phyloP scores from a whole-genome alignment of 352 stramenopile species.

The Globisporangium spiculum region DNA sequence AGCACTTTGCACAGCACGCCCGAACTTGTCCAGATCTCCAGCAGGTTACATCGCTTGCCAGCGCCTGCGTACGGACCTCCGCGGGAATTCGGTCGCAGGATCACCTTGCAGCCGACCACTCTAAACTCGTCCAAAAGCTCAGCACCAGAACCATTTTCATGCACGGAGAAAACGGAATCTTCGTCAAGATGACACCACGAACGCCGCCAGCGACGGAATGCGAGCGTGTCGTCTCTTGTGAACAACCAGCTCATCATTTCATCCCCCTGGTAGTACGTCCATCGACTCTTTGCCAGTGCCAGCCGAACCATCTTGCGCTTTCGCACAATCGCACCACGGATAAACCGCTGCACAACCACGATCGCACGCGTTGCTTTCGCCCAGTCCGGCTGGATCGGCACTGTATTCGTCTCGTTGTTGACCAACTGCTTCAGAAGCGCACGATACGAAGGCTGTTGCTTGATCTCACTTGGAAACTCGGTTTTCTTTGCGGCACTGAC shows the following conservation, averaged over 20 bases:
- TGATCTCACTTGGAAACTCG: conserved; percentile 17
- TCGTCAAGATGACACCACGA: conserved; percentile 80
- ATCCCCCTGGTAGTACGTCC: conserved; percentile 51
- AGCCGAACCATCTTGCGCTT: conserved; percentile 62
- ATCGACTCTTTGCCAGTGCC: conserved; percentile 51
- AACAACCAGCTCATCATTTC: conserved; percentile 85
- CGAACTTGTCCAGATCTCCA: conserved; percentile 57
- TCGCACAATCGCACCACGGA: conserved; percentile 70
- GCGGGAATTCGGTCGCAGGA: conserved; percentile 46
- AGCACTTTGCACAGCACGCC: conserved; percentile 61
- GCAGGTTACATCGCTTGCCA: conserved; percentile 30
- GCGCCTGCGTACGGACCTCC: conserved; percentile 40
- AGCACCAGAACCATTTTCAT: conserved; percentile 65
- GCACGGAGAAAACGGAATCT: conserved; percentile 62
- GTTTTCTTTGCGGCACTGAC: conserved; percentile 55
- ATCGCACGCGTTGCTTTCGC: conserved; percentile 68
- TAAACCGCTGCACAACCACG: conserved; percentile 76
- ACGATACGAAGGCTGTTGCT: conserved; percentile 68
- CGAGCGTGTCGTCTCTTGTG: conserved; percentile 75
- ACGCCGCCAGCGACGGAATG: conserved; percentile 80
- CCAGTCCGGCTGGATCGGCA: conserved; percentile 60
- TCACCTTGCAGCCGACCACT: conserved; percentile 62
- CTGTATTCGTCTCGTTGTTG: conserved; percentile 44
- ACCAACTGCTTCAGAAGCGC: conserved; percentile 72
- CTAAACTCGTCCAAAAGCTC: conserved; percentile 70